Evolutionary conservation across 2,329 filamentous ascomycete genomes (phyloP).

Genomic region (Colletotrichum noveboracense): DNA sequence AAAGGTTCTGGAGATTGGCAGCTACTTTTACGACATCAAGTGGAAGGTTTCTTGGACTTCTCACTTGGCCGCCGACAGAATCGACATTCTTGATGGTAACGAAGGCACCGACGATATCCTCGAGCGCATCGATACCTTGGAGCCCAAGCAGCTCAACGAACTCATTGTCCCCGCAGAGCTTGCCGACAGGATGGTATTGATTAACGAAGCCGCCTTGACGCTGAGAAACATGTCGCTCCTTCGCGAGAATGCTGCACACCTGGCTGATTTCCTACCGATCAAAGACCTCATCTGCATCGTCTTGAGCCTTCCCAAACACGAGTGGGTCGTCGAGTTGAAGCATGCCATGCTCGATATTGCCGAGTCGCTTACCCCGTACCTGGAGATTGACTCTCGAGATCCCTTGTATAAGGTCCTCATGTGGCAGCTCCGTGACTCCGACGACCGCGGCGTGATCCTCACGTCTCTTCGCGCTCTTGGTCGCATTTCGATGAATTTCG

Average conservation of each 20-base stretch:
- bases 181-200: conserved; percentile 72
- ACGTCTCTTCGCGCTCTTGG: conserved; percentile 82
- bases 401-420: conserved; percentile 81
- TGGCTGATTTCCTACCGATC: conserved; percentile 73
- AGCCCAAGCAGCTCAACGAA: conserved; percentile 60
- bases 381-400: conserved; percentile 73
- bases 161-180: conserved; percentile 77
- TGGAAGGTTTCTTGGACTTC: conserved; percentile 78
- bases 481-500: conserved; percentile 86
- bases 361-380: conserved; percentile 86
- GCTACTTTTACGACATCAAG: conserved; percentile 79
- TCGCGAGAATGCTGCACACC: conserved; percentile 83
- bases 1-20: conserved; percentile 80
- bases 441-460: conserved; percentile 83
- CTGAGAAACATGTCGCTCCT: conserved; percentile 96
- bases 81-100: conserved; percentile 48
- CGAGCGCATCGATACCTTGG: conserved; percentile 71
- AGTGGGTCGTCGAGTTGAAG: conserved; percentile 81
- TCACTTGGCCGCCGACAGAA: conserved; percentile 46
- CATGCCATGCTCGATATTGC: conserved; percentile 92
- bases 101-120: conserved; percentile 61
- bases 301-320: conserved; percentile 75
- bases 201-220: conserved; percentile 87
- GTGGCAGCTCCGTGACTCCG: conserved; percentile 59
- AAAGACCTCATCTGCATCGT: conserved; percentile 85